Conservation (phyloP, 192 early-diverging fungal species). For the Phycomyces blakesleeanus region DNA sequence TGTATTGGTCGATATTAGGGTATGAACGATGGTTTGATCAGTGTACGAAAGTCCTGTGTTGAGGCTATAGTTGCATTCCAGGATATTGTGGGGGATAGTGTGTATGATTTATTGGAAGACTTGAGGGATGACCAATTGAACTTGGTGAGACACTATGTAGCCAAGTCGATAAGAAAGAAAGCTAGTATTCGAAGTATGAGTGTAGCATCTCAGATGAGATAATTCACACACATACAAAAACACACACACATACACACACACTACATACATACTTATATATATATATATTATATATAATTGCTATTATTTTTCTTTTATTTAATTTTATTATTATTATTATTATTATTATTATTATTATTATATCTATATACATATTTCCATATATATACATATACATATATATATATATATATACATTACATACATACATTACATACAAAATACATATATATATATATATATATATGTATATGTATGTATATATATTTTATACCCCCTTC, state of each 20-base stretch:
- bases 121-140: constrained; percentile 37
- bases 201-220: constrained; percentile 11
- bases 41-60: constrained; percentile 34
- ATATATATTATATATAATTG: background rate
- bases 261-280: too few species aligned
- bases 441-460: background rate
- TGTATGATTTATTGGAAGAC: constrained; percentile 27
- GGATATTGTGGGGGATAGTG: constrained; percentile 29
- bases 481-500: background rate
- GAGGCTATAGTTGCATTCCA: constrained; percentile 36
- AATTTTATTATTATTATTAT: constrained; percentile 2
- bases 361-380: constrained; percentile 1
- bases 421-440: too few species aligned
- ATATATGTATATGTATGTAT: background rate
- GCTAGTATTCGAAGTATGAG: constrained; percentile 25
- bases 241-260: too few species aligned
- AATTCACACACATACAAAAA: too few species aligned
- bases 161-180: constrained; percentile 30
- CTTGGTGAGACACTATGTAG: constrained; percentile 30
- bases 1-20: constrained; percentile 15
- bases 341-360: background rate
- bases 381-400: background rate
- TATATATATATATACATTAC: constrained; percentile 2
- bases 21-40: constrained; percentile 26
- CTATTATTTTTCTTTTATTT: background rate